Percentiles rank a stretch among this genome's conserved stretches.
phyloP scores from a whole-genome alignment of 2,329 filamentous ascomycete species.

The Fusarium neocosmosporiellum region DNA sequence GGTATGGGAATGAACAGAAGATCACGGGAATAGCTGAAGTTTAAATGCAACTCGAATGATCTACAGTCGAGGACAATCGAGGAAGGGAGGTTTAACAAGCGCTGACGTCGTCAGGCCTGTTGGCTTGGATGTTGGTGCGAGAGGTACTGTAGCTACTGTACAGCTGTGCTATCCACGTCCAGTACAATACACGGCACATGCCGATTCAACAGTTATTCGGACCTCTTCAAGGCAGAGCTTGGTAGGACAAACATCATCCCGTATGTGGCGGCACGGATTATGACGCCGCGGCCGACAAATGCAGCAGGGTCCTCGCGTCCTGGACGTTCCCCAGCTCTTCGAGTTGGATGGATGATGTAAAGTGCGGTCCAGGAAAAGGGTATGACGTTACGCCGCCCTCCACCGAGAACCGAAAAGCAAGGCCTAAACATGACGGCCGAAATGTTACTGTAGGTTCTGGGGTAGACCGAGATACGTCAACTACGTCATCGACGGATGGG shows the following conservation, averaged over 20 bases:
- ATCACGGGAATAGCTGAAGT: constrained; percentile 20
- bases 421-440: not conserved
- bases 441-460: no score
- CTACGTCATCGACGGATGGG: constrained; percentile 22
- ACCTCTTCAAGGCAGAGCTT: constrained; percentile 8
- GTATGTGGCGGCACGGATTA: constrained; percentile 28
- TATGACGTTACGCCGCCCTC: constrained; percentile 29
- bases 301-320: not conserved
- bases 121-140: constrained; percentile 1
- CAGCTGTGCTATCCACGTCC: not conserved
- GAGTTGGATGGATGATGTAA: constrained; percentile 31
- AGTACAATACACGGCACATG: not conserved
- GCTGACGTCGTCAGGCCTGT: constrained; percentile 33
- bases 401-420: not conserved
- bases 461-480: constrained; percentile 1
- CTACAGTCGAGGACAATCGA: constrained; percentile 6
- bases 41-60: constrained; percentile 31
- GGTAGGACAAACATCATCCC: constrained; percentile 5
- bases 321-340: not conserved
- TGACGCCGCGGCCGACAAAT: constrained; percentile 33
- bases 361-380: constrained; percentile 8
- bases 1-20: not conserved
- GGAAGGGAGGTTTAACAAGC: constrained; percentile 1
- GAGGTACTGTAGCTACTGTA: not conserved
- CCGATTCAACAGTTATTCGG: not conserved